Evolutionary conservation across 2,329 filamentous ascomycete genomes (phyloP), one percentile per base, ranked within the genome.

Genomic region (Chaetomium olivaceum): DNA sequence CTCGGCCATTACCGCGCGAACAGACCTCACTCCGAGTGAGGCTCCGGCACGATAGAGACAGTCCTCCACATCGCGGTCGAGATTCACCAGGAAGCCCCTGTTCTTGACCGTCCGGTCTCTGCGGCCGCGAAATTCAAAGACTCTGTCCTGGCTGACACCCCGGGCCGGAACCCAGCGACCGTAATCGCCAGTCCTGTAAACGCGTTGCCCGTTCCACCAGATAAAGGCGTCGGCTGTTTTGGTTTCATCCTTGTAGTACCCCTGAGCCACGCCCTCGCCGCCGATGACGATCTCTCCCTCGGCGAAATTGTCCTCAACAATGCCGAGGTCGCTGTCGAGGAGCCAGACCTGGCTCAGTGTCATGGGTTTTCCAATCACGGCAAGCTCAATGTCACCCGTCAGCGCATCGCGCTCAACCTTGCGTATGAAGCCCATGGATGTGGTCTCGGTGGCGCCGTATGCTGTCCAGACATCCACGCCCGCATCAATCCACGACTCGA

Each of bases 41-140:
- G 29, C 29, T 31, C 29, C 29, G 29, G 29, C 29, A 31, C 29
- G 29, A 31, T 31, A 31, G 29, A 31, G 29, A 31, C 29, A 31
- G 29, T 31, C 29, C 29, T 31, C 29, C 29, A 31, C 36, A 16
- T 58, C 36, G 8, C 14, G n/a, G n/a, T 58, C 56, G 6, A 58
- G 36, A 23, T 58, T 58, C 8, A 58, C 56, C 56, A 58, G 21
- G 36, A 58, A 58, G 14, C 56, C 56, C 2, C 56, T 6, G 33
- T 58, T 58, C 33, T 58, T 58, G 36, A 58, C 56, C 21, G n/a
- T 19, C 23, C 56, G 8, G 33, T 58, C 56, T 19, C 21, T 58
- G 3, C 31, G 36, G 14, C 56, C 56, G 4, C 12, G 56, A 48
- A 58, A 46, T 31, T 31, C 29, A 31, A 31, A 31, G 29, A 31